Base-by-base conservation (phyloP, 805 yeast species). In the Wickerhamiella azymoides region DNA sequence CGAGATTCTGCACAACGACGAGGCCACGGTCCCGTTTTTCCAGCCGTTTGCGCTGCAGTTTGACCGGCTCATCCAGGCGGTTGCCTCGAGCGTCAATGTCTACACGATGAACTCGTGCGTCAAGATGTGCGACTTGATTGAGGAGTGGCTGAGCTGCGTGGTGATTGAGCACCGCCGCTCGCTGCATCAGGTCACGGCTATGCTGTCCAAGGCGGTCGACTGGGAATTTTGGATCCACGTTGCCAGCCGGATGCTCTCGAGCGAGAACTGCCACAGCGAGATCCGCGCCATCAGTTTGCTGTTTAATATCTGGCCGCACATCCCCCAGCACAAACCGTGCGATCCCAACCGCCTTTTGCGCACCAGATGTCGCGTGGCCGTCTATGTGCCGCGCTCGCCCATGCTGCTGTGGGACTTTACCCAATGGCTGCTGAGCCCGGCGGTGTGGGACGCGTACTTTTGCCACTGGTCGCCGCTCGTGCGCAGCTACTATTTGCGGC, bases 391-490 rank as follows among this genome's bases (percentile, higher is more conserved):
- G 26, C 17, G 37, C 36, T 24, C 42, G 7, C 68, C 67, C 47
- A 64, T 76, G 36, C 57, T 71, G 40, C 68, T 76, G 49, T 64
- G 67, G 54, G 72, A 72, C 53, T 61, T 77, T 44, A 63, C 75
- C 4, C 55, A 61, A 16, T 80, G 80, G 78, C 57, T 83, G 28
- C 61, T 80, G 7, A 67, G 73, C 3, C 57, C 64, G 3, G 52
- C 57, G 1, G 62, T 66, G 28, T 83, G 88, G 80, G 61, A 61
- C 28, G 64, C 67, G 40, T 73, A 72, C 49, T 76, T 84, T 55
- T 72, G 78, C 33, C 93, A 85, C 61, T 85, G 93, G 84, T 73
- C 77, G 55, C 86, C 94, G 2, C 60, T 84, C 14, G 77, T 83
- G 19, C 66, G 94, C 32, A 71, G 80, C 3, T 81, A 77, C 55